Evolutionary conservation across 208 protist species (phyloP), one percentile per base, ranked within the genome.

Genomic region (Tritrichomonas foetus): DNA sequence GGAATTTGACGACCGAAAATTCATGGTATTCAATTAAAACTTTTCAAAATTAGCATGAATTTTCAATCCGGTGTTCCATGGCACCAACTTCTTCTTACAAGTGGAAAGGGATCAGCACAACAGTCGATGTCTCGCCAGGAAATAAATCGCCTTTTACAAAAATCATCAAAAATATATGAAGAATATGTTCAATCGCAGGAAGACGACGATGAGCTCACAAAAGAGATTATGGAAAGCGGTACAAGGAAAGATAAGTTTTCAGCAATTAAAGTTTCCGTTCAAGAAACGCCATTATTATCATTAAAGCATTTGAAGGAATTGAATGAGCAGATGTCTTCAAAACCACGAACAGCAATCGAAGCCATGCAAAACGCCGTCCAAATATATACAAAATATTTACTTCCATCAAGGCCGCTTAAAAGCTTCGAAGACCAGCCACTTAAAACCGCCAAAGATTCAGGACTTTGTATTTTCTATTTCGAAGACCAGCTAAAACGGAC

Each of bases 171-270:
- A 57, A 57, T 57, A 27, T 89, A 57, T 50, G n/a, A 89, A 57
- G 27, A 89, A 14, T 89, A 49, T 13, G 47, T 89, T 50, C 14
- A 89, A 39, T 53, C 44, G 9, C 41, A 53, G 39, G 33, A 25
- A 89, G 30, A 44, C 30, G 64, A 69, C n/a, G 74, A 82, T 50
- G 78, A 89, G 57, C 33, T 89, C 16, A 89, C 78, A 53, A 36
- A 89, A 89, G 27, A 53, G 3, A 49, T 89, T 39, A 20, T 89
- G 16, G 47, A 89, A 61, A 89, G 47, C 8, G 78, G 78, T 57
- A 89, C 78, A 41, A 25, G 33, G 39, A 89, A 89, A 36, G 78
- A 89, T 89, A 89, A 89, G 39, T 89, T 57, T 27, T 44, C 78
- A 39, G 44, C 78, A 1, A 44, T 47, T 27, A 89, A 89, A 89